Evolutionary conservation across 1,284 basidiomycete species (phyloP), one percentile per base, ranked within the genome.

Genomic region (Porodaedalea pini): DNA sequence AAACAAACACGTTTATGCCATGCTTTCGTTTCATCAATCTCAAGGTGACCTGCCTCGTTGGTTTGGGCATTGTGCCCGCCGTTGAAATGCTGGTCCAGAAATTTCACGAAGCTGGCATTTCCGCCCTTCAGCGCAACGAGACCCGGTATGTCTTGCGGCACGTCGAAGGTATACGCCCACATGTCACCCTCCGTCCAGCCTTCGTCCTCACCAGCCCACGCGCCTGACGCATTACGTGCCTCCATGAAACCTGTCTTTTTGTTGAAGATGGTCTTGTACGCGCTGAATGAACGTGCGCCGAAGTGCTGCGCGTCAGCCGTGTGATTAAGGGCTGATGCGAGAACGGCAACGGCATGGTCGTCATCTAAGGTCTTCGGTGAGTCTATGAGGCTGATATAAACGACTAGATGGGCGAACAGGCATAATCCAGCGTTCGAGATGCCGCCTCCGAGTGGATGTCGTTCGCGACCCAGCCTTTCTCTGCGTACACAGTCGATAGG

Each of bases 141-240:
- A 1, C 77, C 80, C 2, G 82, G 76, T 0, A 91, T 70, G 61
- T 90, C 85, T 54, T 90, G 86, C 4, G 88, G 80, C 4, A 90
- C 87, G 51, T 89, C 85, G 62, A 91, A 85, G 1, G 86, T 83
- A 68, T 92, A 92, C 6, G 85, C 86, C 88, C 88, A 91, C 71
- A 87, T 86, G 68, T 92, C 90, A 36, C 88, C 90, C 72, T 90
- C 90, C 5, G 85, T 91, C 90, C 86, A 92, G 0, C 86, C 90
- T 13, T 70, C 77, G 55, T 83, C 78, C 27, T 77, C 75, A 13
- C 90, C 88, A 0, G 88, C 90, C 82, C 85, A 92, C 2, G 76
- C 70, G 0, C 90, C 90, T 64, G 81, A 77, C 13, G 77, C 76
- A 58, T 86, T 83, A 37, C 84, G 77, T 3, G 89, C 88, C 65